Conservation (phyloP, 73 alveolate genomes). For the Urostyla sp. region DNA sequence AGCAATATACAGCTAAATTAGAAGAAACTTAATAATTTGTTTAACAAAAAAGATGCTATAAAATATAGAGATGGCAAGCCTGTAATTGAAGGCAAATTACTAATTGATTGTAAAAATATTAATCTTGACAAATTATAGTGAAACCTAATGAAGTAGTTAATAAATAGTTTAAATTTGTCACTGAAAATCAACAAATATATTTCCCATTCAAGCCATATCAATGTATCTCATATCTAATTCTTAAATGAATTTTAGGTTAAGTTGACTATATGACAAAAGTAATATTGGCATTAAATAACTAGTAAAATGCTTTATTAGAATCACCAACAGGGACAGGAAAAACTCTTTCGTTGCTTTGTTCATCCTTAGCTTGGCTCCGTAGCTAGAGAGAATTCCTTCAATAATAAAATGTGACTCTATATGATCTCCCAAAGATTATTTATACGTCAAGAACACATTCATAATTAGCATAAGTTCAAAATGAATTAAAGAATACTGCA, state of each 20-base stretch:
- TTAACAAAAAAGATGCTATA: not conserved
- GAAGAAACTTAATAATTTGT: not conserved
- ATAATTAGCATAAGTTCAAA: conserved; percentile 77
- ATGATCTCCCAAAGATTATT: conserved; percentile 67
- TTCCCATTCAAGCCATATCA: conserved; percentile 89
- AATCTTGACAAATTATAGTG: not conserved
- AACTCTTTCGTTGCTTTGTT: conserved; percentile 81
- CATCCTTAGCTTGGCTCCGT: conserved; percentile 77
- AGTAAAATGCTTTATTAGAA: conserved; percentile 81
- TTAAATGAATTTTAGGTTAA: too few species aligned
- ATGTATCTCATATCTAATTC: too few species aligned
- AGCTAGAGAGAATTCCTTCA: conserved; percentile 16
- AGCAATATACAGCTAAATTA: not conserved
- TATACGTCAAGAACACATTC: conserved; percentile 92
- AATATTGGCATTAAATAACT: conserved; percentile 71
- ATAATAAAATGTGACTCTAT: not conserved
- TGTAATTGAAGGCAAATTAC: not conserved
- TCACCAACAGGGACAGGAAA: conserved; percentile 97
- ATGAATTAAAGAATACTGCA: conserved; percentile 83
- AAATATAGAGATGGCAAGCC: conserved; percentile 19
- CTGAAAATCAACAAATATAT: conserved; percentile 51
- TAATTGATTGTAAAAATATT: conserved; percentile 13
- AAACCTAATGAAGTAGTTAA: conserved; percentile 2
- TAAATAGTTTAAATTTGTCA: not conserved
- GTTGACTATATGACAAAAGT: conserved; percentile 82